Evolutionary conservation across 345 rosid genomes (phyloP).

Genomic region (Clarkia xantiana): DNA sequence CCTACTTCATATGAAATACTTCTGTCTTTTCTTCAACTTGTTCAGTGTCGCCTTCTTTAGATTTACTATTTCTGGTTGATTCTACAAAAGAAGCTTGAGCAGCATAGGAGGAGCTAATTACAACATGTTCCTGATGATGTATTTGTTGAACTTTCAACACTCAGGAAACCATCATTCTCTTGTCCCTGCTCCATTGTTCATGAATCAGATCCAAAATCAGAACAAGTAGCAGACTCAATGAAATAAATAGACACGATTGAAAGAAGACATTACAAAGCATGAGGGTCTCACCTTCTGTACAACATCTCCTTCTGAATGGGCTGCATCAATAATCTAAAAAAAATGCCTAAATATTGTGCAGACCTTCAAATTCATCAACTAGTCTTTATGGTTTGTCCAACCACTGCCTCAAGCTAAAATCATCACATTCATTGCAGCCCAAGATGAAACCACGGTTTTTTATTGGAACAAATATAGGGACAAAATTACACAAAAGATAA

Average conservation of each 20-base stretch:
- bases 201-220: slow-evolving; percentile 84
- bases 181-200: slow-evolving; percentile 19
- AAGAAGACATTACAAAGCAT: slow-evolving; percentile 86
- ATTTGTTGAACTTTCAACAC: slow-evolving; percentile 18
- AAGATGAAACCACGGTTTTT: slow-evolving; percentile 38
- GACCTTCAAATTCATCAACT: slow-evolving; percentile 66
- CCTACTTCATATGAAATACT: slow-evolving; percentile 77
- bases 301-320: slow-evolving; percentile 86
- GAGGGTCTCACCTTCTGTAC: slow-evolving; percentile 90
- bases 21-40: slow-evolving; percentile 48
- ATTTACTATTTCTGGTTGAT: slow-evolving; percentile 27
- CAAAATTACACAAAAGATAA: too few species aligned
- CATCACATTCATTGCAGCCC: slow-evolving; percentile 60
- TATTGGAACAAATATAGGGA: too few species aligned
- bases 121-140: slow-evolving; percentile 45
- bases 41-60: slow-evolving; percentile 21
- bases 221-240: slow-evolving; percentile 91
- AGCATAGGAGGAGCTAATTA: slow-evolving; percentile 35
- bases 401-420: slow-evolving; percentile 95
- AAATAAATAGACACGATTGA: slow-evolving; percentile 84
- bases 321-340: slow-evolving; percentile 65
- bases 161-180: slow-evolving; percentile 27
- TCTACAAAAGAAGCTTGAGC: slow-evolving; percentile 17
- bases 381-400: slow-evolving; percentile 62
- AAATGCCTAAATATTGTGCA: slow-evolving; percentile 87